Percentiles rank a stretch among this genome's conserved stretches.
These are phyloP conservation scores for Cercophora samala DNA, from an alignment of 495 filamentous ascomycete genomes.

Conservation along the genomic window DNA sequence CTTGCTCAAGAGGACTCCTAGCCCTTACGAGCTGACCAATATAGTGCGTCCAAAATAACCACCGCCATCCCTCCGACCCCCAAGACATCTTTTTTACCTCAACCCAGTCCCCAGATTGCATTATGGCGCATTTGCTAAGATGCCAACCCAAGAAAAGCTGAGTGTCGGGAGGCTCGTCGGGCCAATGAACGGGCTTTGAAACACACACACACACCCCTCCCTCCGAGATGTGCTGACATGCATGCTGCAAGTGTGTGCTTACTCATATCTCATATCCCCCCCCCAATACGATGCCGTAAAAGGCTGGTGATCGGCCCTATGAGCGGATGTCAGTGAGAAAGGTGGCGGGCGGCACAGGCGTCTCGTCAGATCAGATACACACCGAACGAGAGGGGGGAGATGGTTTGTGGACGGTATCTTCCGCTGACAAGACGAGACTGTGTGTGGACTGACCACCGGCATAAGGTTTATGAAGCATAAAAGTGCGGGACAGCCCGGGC, in stretches of 20 bases:
- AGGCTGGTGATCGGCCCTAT: background rate
- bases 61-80: background rate
- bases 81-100: background rate
- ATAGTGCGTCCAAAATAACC: background rate
- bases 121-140: background rate
- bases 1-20: background rate
- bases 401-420: background rate
- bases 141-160: background rate
- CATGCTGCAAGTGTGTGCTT: background rate
- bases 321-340: background rate
- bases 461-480: background rate
- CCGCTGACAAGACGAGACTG: too few species aligned
- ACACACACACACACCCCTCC: too few species aligned
- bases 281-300: background rate
- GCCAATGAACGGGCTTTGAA: background rate
- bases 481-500: background rate
- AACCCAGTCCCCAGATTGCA: too few species aligned
- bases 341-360: background rate
- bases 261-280: too few species aligned
- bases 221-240: background rate
- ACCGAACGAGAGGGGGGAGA: background rate
- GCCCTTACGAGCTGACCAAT: background rate
- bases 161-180: background rate
- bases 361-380: background rate
- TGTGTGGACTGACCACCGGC: background rate